Percentiles rank a stretch among this genome's conserved stretches.
Conservation (phyloP, 106 monocot species). For the Dendrobium chrysotoxum region DNA sequence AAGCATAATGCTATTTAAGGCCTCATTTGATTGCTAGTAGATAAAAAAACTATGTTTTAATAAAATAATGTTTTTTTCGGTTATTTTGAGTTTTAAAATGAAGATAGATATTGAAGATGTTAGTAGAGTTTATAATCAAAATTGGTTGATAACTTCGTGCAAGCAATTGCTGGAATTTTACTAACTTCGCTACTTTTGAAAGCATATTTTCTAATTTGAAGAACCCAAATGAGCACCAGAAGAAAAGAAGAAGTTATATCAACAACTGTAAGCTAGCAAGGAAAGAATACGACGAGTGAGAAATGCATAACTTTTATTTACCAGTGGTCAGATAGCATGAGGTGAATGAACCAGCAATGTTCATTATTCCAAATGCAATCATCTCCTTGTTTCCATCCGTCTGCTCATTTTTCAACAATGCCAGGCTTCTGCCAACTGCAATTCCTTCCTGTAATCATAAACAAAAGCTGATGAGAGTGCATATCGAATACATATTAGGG, state of each 20-base stretch:
- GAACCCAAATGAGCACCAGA: no score
- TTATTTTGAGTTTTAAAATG: no score
- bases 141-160: no score
- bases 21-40: no score
- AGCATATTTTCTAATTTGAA: no score
- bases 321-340: slow-evolving; percentile 78
- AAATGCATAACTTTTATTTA: slow-evolving; percentile 1
- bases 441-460: slow-evolving; percentile 62
- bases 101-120: no score
- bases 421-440: slow-evolving; percentile 74
- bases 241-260: not conserved
- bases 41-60: no score
- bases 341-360: slow-evolving; percentile 65
- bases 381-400: slow-evolving; percentile 87
- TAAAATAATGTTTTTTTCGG: no score
- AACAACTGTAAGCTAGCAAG: not conserved
- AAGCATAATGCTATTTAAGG: no score
- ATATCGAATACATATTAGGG: not conserved
- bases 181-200: no score
- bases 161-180: no score
- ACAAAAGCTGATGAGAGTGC: not conserved
- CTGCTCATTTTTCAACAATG: slow-evolving; percentile 47
- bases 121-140: no score
- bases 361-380: slow-evolving; percentile 82
- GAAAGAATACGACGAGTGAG: not conserved